Evolutionary conservation across 2,329 filamentous ascomycete genomes (phyloP).

Genomic region (Alternaria arbusti): DNA sequence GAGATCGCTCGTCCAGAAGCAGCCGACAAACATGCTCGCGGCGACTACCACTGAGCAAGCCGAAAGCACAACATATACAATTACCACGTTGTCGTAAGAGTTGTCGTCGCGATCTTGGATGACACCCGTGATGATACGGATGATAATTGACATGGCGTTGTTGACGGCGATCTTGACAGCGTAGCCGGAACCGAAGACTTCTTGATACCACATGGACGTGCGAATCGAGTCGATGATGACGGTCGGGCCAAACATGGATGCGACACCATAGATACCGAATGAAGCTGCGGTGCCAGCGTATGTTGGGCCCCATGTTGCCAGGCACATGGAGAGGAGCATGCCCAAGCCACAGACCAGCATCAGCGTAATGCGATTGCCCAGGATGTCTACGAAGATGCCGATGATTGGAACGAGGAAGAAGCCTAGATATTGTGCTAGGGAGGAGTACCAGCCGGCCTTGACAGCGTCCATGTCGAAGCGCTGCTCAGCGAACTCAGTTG

Average conservation of each 20-base stretch:
- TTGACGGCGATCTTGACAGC: slow-evolving; percentile 67
- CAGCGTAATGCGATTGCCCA: slow-evolving; percentile 60
- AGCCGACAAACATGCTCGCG: slow-evolving; percentile 48
- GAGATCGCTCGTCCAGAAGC: slow-evolving; percentile 53
- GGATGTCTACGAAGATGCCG: slow-evolving; percentile 63
- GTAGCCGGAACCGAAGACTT: slow-evolving; percentile 66
- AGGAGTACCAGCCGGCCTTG: slow-evolving; percentile 66
- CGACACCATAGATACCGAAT: slow-evolving; percentile 66
- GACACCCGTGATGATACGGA: slow-evolving; percentile 63
- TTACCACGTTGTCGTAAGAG: slow-evolving; percentile 62
- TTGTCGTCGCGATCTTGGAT: slow-evolving; percentile 65
- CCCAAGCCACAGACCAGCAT: slow-evolving; percentile 56
- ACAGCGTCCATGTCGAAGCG: slow-evolving; percentile 63
- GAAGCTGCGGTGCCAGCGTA: slow-evolving; percentile 62
- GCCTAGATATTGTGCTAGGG: slow-evolving; percentile 60
- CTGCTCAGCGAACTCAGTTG: slow-evolving; percentile 66
- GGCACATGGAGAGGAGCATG: slow-evolving; percentile 61
- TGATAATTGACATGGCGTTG: slow-evolving; percentile 68
- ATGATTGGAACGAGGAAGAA: slow-evolving; percentile 66
- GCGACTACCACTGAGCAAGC: slow-evolving; percentile 58
- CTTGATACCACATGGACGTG: slow-evolving; percentile 65
- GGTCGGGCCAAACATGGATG: slow-evolving; percentile 62
- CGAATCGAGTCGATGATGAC: slow-evolving; percentile 67
- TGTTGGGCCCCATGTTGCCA: slow-evolving; percentile 60
- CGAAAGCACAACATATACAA: slow-evolving; percentile 63